These are phyloP conservation scores for Digitaria exilis DNA, from an alignment of 202 grass and related monocot species.

Conservation along the genomic window DNA sequence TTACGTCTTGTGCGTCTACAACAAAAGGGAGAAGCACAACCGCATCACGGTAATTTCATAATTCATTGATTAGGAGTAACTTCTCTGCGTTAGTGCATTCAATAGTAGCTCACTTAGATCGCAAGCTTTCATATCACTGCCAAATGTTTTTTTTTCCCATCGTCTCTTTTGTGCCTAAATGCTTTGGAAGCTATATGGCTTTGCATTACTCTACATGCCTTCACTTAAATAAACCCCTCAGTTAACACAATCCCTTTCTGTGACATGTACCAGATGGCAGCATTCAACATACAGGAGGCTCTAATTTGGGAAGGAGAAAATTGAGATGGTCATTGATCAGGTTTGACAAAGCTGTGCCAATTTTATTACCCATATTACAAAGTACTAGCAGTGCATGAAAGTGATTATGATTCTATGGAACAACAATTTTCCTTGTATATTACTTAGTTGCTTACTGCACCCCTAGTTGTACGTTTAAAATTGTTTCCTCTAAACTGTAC, in stretches of 20 bases:
- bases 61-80: not conserved
- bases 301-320: conserved; percentile 98
- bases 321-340: conserved; percentile 95
- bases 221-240: not conserved
- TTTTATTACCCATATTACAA: not conserved
- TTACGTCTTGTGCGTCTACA: conserved; percentile 93
- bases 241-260: conserved; percentile 24
- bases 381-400: not conserved
- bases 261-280: conserved; percentile 74
- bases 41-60: conserved; percentile 56
- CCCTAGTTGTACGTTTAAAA: not conserved
- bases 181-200: not conserved
- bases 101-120: not conserved
- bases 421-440: not conserved
- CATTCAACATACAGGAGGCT: conserved; percentile 97
- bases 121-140: not conserved
- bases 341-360: conserved; percentile 35
- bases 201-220: not conserved
- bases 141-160: not conserved
- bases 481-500: conserved; percentile 37
- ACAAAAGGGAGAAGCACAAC: conserved; percentile 95
- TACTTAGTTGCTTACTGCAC: conserved; percentile 1
- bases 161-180: not conserved
- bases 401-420: not conserved
- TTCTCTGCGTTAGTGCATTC: not conserved